These are phyloP conservation scores for Agaricus blazei DNA, from an alignment of 768 basidiomycete species.

Conservation along the genomic window DNA sequence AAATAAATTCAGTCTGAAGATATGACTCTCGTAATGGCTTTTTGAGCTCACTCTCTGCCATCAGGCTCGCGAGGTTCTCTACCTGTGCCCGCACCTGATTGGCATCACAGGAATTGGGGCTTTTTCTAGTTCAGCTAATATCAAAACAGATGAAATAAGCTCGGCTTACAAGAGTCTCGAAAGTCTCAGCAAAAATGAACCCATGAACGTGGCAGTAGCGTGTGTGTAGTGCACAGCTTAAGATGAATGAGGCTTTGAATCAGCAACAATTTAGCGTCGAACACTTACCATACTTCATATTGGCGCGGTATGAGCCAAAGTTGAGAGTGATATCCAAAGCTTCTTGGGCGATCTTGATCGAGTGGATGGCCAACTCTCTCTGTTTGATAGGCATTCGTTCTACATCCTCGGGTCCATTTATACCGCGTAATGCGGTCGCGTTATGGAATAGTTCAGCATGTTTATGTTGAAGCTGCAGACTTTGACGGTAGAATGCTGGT, in stretches of 20 bases:
- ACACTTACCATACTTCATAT: conserved; percentile 81
- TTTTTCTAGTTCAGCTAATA: conserved; percentile 19
- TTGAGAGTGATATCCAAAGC: conserved; percentile 84
- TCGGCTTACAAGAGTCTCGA: conserved; percentile 76
- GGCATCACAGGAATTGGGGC: conserved; percentile 81
- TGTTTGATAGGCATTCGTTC: conserved; percentile 78
- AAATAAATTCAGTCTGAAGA: neutral
- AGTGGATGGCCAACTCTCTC: conserved; percentile 72
- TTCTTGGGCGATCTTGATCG: conserved; percentile 77
- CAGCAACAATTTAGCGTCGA: neutral
- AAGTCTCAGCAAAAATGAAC: conserved; percentile 83
- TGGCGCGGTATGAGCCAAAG: conserved; percentile 80
- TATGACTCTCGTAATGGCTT: neutral
- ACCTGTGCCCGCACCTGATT: conserved; percentile 70
- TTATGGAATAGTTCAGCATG: conserved; percentile 85
- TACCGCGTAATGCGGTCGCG: conserved; percentile 75
- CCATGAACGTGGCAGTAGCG: conserved; percentile 90
- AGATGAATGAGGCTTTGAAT: conserved; percentile 6
- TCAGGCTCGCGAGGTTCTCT: conserved; percentile 67
- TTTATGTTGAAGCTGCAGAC: conserved; percentile 80
- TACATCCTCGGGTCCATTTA: conserved; percentile 83
- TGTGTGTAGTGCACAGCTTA: conserved; percentile 88
- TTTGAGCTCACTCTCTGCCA: conserved; percentile 66
- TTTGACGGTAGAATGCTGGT: conserved; percentile 82
- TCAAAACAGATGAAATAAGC: neutral